Percentiles rank a stretch among this genome's conserved stretches.
Evolutionary conservation across 257 asterid genomes (phyloP).

Genomic region (Solanum tacnaense): DNA sequence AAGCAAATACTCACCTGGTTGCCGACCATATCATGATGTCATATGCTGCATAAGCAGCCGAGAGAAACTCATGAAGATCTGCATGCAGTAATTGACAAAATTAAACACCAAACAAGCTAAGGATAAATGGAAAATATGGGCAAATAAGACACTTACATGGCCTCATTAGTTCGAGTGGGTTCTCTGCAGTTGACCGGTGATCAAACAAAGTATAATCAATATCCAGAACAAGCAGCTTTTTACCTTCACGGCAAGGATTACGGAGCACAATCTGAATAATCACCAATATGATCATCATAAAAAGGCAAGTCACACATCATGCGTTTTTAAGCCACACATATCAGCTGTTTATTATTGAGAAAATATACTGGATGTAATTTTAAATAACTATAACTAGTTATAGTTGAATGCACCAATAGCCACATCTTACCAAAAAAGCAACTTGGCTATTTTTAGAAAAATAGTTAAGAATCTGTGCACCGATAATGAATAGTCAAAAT

Average conservation of each 20-base stretch:
- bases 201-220: conserved; percentile 91
- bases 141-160: conserved; percentile 58
- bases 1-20: conserved; percentile 45
- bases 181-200: conserved; percentile 92
- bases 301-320: background rate
- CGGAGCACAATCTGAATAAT: conserved; percentile 57
- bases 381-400: background rate
- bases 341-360: background rate
- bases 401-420: background rate
- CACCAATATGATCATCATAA: background rate
- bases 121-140: background rate
- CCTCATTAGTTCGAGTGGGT: conserved; percentile 85
- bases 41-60: conserved; percentile 82
- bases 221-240: conserved; percentile 87
- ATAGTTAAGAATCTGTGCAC: background rate
- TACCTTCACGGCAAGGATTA: conserved; percentile 88
- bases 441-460: background rate
- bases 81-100: conserved; percentile 8
- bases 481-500: background rate
- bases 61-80: conserved; percentile 97
- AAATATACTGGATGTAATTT: background rate
- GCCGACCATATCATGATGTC: conserved; percentile 99
- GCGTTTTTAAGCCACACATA: background rate
- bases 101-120: background rate
- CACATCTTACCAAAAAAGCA: background rate